Conservation (phyloP, 179 eudicot species). For the Camellia oleifera region DNA sequence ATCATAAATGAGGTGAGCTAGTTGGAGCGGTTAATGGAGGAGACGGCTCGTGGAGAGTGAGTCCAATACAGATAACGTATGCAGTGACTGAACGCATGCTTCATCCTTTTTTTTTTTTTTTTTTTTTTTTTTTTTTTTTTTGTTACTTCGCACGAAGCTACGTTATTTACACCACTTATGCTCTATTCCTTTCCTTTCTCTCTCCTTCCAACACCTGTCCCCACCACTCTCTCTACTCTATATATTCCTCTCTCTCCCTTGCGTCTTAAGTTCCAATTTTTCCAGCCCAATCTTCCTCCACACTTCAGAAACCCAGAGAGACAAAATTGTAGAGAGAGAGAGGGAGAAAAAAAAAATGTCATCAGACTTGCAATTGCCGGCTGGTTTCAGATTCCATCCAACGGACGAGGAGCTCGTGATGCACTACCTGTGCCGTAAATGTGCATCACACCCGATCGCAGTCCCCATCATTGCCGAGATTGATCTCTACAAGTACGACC, state of each 20-base stretch:
- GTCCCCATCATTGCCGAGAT: slow-evolving; percentile 67
- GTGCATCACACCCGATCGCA: slow-evolving; percentile 53
- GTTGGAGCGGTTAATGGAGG: no score
- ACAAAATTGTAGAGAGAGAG: no score
- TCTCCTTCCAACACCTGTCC: neutral
- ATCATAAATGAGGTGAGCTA: no score
- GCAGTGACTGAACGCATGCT: slow-evolving; percentile 21
- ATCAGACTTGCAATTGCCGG: slow-evolving; percentile 40
- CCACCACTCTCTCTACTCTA: neutral
- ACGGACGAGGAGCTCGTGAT: slow-evolving; percentile 72
- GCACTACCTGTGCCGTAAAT: slow-evolving; percentile 59
- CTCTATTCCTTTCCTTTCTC: slow-evolving; percentile 4
- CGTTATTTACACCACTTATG: slow-evolving; percentile 17
- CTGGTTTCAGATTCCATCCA: slow-evolving; percentile 71
- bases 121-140: neutral
- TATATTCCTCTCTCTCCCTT: slow-evolving; percentile 16
- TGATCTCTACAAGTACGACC: slow-evolving; percentile 68
- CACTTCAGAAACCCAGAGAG: no score
- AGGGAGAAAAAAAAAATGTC: neutral
- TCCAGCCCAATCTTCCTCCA: neutral
- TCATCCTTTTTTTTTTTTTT: neutral
- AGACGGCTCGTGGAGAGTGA: neutral
- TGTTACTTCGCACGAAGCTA: no score
- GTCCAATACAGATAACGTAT: slow-evolving; percentile 16
- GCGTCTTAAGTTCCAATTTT: slow-evolving; percentile 19